A percentile compares a stretch with the other conserved stretches of the same genome.
phyloP scores from a whole-genome alignment of 2,329 filamentous ascomycete genomes.

The Colletotrichum sp. region DNA sequence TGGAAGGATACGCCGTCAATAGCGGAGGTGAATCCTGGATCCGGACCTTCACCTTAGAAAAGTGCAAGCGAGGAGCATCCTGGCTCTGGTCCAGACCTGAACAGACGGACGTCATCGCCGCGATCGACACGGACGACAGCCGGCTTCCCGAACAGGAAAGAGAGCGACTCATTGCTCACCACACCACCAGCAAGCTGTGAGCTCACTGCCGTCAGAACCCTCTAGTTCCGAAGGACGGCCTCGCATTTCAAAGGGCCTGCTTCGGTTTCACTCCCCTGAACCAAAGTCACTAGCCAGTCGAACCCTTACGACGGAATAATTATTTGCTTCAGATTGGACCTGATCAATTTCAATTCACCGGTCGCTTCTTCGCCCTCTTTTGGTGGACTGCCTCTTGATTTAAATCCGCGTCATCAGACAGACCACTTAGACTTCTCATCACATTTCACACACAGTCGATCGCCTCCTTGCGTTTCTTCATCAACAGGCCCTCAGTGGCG shows the following conservation, averaged over 20 bases:
- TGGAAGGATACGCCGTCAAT: neutral
- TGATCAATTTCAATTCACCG: neutral
- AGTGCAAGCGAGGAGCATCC: neutral
- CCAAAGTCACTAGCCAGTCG: neutral
- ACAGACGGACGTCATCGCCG: constrained; percentile 13
- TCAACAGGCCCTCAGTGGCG: neutral
- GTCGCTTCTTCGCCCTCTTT: neutral
- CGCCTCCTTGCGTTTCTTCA: neutral
- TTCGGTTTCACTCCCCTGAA: neutral
- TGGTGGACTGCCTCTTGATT: neutral
- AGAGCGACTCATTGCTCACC: neutral
- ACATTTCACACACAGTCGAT: neutral
- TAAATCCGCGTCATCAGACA: neutral
- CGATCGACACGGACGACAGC: constrained; percentile 15
- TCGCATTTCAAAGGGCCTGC: neutral
- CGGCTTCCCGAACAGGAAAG: constrained; percentile 16
- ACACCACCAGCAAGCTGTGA: neutral
- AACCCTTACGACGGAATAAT: neutral
- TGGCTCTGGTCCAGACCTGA: neutral
- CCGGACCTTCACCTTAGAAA: neutral
- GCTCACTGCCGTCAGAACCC: neutral
- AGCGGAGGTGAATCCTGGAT: neutral
- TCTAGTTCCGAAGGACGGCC: neutral
- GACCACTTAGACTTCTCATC: neutral
- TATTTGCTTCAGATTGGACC: neutral